Base-by-base conservation (phyloP, 495 filamentous ascomycete species). In the Sporormia fimetaria region DNA sequence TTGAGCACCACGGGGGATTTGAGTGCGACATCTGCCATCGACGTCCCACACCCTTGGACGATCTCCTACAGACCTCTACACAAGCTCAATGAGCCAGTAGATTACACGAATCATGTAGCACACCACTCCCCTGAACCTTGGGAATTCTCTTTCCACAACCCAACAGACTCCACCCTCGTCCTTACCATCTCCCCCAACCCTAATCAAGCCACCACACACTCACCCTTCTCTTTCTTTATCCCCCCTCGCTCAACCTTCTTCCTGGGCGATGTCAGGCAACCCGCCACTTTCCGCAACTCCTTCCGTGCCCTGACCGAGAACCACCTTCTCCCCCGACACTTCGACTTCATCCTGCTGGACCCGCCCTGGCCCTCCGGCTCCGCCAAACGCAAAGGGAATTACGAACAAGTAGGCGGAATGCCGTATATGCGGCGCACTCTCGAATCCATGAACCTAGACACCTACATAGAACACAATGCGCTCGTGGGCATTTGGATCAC, bases 331-430 rank as follows among this genome's bases (percentile, higher is more conserved):
- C 50, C 51, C 11, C 55, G 61, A 3, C 61, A 64, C 37, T 94
- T 94, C 62, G 69, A 88, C 56, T 64, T 94, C 25, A 72, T 95
- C 32, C 60, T 94, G 17, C 69, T 96, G 6, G 90, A 96, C 57
- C 90, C 90, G 14, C 90, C 90, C 2, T 98, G 88, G 88, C 80
- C 84, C 2, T 95, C 94, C 55, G 70, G 74, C n/a, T 94, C 86
- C 16, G 90, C 79, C 7, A 70, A 71, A 37, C 75, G 87, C 12
- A 61, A 63, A 10, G 66, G 70, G 14, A 49, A 61, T 15, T 95
- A 95, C 59, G 47, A 56, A 1, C 78, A 73, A n/a, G 63, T 67
- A 9, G 51, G 63, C 6, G 55, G 58, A 22, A 49, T 63, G 6
- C 7, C 16, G 20, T 34, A 52, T 24, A 10, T 49, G 58, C 27